These are phyloP conservation scores for Xylaria bambusicola DNA, from an alignment of 495 filamentous ascomycete species.

Conservation along the genomic window DNA sequence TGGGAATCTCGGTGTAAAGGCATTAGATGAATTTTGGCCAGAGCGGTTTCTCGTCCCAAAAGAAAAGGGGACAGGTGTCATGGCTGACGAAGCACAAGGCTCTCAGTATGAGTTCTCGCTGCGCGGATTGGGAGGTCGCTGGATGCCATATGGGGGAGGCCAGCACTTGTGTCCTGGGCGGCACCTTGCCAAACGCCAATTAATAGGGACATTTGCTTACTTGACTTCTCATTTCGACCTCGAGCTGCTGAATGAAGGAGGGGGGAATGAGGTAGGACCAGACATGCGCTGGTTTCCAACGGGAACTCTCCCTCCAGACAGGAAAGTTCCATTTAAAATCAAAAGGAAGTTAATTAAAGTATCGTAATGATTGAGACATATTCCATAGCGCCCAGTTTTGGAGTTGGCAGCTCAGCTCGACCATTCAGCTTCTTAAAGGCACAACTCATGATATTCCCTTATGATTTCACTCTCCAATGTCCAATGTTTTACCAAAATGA, in stretches of 20 bases:
- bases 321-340: constrained; percentile 24
- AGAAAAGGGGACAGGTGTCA: not conserved
- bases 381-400: too few relatives aligned
- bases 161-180: constrained; percentile 37
- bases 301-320: constrained; percentile 28
- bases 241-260: constrained; percentile 23
- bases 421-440: too few relatives aligned
- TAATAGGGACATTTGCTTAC: constrained; percentile 28
- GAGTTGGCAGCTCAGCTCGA: too few relatives aligned
- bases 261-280: not conserved
- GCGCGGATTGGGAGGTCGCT: constrained; percentile 30
- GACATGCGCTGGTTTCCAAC: constrained; percentile 28
- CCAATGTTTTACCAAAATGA: too few relatives aligned
- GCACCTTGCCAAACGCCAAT: constrained; percentile 36
- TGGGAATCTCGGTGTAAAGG: constrained; percentile 16
- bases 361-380: too few relatives aligned
- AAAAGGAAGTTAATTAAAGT: too few relatives aligned
- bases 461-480: too few relatives aligned
- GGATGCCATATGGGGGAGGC: constrained; percentile 39
- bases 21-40: constrained; percentile 23
- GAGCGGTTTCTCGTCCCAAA: constrained; percentile 16
- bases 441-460: too few relatives aligned
- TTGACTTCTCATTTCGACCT: constrained; percentile 34
- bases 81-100: too few relatives aligned
- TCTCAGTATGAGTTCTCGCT: constrained; percentile 22